Evolutionary conservation across 2,329 filamentous ascomycete genomes (phyloP), one percentile per base, ranked within the genome.

Genomic region (Harringtonia aguacate): DNA sequence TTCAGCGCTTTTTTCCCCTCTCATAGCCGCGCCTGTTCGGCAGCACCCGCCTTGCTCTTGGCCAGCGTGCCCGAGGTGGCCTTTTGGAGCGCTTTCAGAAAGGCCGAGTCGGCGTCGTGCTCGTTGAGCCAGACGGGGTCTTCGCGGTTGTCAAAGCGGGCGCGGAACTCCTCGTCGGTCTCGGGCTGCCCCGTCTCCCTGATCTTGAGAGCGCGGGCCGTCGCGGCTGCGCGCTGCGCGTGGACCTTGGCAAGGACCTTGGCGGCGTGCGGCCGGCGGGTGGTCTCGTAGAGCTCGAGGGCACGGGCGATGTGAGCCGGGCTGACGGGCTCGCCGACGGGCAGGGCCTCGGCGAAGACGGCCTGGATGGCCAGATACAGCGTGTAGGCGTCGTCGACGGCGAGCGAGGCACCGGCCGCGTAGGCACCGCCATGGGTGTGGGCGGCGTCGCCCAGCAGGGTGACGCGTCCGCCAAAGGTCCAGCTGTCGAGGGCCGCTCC

Each of bases 181-280:
- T 44, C 43, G 9, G 28, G 28, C 10, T 14, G 5, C 21, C 40
- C 40, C 13, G 24, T 17, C 31, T 7, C 30, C 7, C n/a, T 18
- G n/a, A 29, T 20, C 30, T 35, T 34, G 6, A 43, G 43, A 37
- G 43, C 42, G n/a, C 53, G 45, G 20, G 44, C 29, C 5, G 43
- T 22, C 8, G 54, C 44, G 24, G 47, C 42, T 12, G 58, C 52
- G 62, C 69, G 77, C 52, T 78, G 72, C 1, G 46, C 45, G 35
- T 14, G 38, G 7, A 40, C 38, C 18, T 22, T 7, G 12, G 17
- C 38, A n/a, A 44, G 22, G 13, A 44, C 36, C 27, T 35, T 39
- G 36, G 36, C 35, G 9, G 30, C 43, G 22, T 44, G 43, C 10
- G 43, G 43, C 20, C 29, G 27, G 8, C 43, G 27, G 14, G 43